A percentile compares a stretch with the other conserved stretches of the same genome.
phyloP scores from a whole-genome alignment of 1,284 basidiomycete species.

The Coniferiporia weirii region DNA sequence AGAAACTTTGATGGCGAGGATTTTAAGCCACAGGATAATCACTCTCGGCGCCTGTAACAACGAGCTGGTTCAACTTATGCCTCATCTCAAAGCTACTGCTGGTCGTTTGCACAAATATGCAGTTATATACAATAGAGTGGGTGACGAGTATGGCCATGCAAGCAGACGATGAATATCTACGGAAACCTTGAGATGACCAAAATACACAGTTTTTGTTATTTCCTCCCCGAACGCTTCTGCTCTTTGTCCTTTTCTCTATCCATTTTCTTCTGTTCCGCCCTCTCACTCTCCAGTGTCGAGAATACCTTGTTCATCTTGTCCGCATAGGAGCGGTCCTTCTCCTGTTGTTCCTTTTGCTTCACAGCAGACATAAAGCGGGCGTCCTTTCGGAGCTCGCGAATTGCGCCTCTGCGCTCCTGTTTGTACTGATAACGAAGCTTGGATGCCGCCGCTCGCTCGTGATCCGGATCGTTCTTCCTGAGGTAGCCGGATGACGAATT shows the following conservation, averaged over 20 bases:
- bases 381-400: constrained; percentile 95
- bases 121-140: not conserved
- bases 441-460: constrained; percentile 80
- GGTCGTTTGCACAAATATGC: not conserved
- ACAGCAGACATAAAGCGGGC: constrained; percentile 88
- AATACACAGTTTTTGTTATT: constrained; percentile 34
- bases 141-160: not conserved
- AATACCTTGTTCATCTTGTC: constrained; percentile 80
- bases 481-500: constrained; percentile 76
- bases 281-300: constrained; percentile 81
- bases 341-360: constrained; percentile 76
- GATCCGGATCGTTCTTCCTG: constrained; percentile 86
- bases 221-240: constrained; percentile 70
- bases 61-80: no score
- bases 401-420: constrained; percentile 95
- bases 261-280: constrained; percentile 93
- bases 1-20: no score
- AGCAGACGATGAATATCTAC: not conserved
- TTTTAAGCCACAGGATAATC: no score
- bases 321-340: constrained; percentile 78
- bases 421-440: constrained; percentile 91
- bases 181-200: not conserved
- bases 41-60: no score
- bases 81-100: no score
- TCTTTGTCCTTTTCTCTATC: constrained; percentile 76